Conservation (phyloP, 2,329 filamentous ascomycete genomes). For the Dichotomopilus funicola region DNA sequence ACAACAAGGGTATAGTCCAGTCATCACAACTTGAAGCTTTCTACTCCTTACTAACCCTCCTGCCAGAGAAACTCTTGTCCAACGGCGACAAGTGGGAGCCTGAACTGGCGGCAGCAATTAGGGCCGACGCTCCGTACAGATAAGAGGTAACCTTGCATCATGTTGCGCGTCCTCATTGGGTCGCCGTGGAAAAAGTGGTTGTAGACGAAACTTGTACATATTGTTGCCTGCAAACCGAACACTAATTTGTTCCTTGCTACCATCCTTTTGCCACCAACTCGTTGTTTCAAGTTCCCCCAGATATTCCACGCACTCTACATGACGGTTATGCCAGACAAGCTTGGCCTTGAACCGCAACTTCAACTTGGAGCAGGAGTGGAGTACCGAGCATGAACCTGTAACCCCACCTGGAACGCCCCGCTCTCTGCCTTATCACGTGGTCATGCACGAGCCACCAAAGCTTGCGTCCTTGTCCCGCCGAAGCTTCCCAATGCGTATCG, state of each 20-base stretch:
- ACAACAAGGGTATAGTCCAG: conserved; percentile 68
- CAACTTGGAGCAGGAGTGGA: no score
- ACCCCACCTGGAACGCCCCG: not conserved
- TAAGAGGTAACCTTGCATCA: conserved; percentile 36
- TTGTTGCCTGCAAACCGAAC: no score
- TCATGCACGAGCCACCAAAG: not conserved
- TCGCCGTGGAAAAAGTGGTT: no score
- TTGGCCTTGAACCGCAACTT: no score
- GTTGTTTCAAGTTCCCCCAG: no score
- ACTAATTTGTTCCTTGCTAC: no score
- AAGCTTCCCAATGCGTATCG: conserved; percentile 25
- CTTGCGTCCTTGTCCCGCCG: conserved; percentile 4
- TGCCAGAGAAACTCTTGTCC: conserved; percentile 68
- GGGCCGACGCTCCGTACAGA: conserved; percentile 89
- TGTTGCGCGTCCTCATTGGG: no score
- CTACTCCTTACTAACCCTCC: conserved; percentile 19
- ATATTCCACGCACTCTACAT: no score
- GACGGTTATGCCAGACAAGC: no score
- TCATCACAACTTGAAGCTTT: not conserved
- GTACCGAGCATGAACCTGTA: not conserved
- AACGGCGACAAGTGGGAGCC: conserved; percentile 98
- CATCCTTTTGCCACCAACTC: no score
- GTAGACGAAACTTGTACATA: no score
- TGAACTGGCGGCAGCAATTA: conserved; percentile 84
- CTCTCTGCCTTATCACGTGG: not conserved